Conservation (phyloP, 129 eudicot species). For the Heracleum sosnowskyi region DNA sequence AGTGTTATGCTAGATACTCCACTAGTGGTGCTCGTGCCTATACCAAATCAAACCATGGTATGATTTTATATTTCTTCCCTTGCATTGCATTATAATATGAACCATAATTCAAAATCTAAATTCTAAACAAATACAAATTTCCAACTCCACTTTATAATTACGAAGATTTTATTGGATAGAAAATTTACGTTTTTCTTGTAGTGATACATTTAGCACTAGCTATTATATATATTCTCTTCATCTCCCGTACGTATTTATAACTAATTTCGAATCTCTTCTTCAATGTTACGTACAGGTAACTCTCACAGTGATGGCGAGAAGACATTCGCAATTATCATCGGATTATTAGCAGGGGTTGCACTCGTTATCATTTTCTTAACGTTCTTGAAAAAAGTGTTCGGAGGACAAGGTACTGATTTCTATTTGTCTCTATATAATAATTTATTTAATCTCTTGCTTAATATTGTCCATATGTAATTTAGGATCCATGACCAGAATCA, state of each 20-base stretch:
- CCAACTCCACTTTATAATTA: too few relatives aligned
- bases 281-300: slow-evolving; percentile 24
- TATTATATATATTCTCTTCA: background rate
- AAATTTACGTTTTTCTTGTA: background rate
- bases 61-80: background rate
- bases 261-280: background rate
- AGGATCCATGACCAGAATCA: too few relatives aligned
- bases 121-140: too few relatives aligned
- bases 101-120: background rate
- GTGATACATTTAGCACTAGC: background rate
- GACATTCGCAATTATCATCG: slow-evolving; percentile 78
- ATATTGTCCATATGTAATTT: too few relatives aligned
- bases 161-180: too few relatives aligned
- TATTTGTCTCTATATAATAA: too few relatives aligned
- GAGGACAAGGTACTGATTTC: slow-evolving; percentile 45
- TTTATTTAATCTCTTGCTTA: too few relatives aligned
- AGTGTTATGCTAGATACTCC: slow-evolving; percentile 82
- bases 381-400: slow-evolving; percentile 56
- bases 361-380: slow-evolving; percentile 72
- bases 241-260: too few relatives aligned
- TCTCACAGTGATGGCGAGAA: slow-evolving; percentile 63
- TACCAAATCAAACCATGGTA: slow-evolving; percentile 55
- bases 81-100: background rate
- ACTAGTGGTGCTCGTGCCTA: slow-evolving; percentile 64
- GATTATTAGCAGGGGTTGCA: slow-evolving; percentile 82